A percentile compares a stretch with the other conserved stretches of the same genome.
These are phyloP conservation scores for Smittium culicis DNA, from an alignment of 371 early-diverging fungal species.

Conservation along the genomic window DNA sequence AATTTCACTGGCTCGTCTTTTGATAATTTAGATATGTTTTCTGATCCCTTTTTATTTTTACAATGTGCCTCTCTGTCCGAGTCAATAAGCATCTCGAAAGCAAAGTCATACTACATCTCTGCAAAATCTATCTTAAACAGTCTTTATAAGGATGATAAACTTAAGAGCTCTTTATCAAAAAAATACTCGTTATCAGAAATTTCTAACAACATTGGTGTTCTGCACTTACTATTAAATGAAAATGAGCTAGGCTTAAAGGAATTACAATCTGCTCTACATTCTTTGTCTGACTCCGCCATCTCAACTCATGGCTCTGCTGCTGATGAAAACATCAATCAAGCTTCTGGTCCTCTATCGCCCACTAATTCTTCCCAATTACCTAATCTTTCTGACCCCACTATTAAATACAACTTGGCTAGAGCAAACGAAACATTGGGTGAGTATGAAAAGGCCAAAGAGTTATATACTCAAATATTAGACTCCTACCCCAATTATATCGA, in stretches of 20 bases:
- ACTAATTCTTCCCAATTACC: background rate
- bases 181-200: slow-evolving; percentile 47
- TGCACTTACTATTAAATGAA: slow-evolving; percentile 44
- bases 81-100: slow-evolving; percentile 35
- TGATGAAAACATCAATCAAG: background rate
- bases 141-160: slow-evolving; percentile 9
- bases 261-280: slow-evolving; percentile 11
- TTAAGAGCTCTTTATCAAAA: slow-evolving; percentile 15
- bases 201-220: slow-evolving; percentile 65
- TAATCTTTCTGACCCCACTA: slow-evolving; percentile 28
- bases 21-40: slow-evolving; percentile 34
- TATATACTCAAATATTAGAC: slow-evolving; percentile 45
- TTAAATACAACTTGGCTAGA: slow-evolving; percentile 74
- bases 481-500: slow-evolving; percentile 59
- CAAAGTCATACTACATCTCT: slow-evolving; percentile 39
- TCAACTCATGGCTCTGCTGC: background rate
- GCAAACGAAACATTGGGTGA: slow-evolving; percentile 52
- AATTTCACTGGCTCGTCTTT: slow-evolving; percentile 10
- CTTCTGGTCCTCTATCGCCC: background rate
- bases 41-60: slow-evolving; percentile 36
- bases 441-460: slow-evolving; percentile 41
- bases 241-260: slow-evolving; percentile 24
- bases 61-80: slow-evolving; percentile 49
- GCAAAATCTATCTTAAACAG: slow-evolving; percentile 18
- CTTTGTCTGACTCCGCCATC: background rate